Evolutionary conservation across 352 stramenopile genomes (phyloP), one percentile per base, ranked within the genome.

Genomic region (Pythium chondricola): DNA sequence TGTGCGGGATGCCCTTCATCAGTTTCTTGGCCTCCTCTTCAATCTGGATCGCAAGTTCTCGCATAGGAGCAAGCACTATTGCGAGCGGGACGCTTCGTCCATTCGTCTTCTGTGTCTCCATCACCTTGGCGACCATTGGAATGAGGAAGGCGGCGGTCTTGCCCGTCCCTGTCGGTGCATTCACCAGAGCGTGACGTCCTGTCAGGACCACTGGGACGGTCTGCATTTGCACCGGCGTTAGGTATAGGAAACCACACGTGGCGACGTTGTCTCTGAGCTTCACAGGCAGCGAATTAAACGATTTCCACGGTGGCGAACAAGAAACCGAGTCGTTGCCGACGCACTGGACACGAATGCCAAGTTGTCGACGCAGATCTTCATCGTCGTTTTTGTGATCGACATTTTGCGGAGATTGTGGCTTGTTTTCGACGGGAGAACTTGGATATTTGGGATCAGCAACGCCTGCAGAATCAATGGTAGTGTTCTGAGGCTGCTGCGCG

Each of bases 211-310:
- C 76, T 35, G 80, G 80, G 14, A 88, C 67, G 5, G 61, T 69
- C 47, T 88, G 77, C 80, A 88, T 91, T 50, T 91, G 80, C 40
- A 91, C 74, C 3, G 80, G 70, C 30, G 80, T 86, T 6, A 71
- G 74, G 24, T 47, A 61, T 9, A 75, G 50, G 31, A 75, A 70
- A 0, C 58, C 48, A 18, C 69, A 61, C 2, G 16, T 16, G 9
- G 25, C 50, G 22, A 91, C 58, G 43, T 88, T 88, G 1, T 5
- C 26, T 29, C 56, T 18, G 30, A 91, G 43, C 47, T 66, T 24
- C 2, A 54, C 22, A 7, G 65, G 56, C 4, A 55, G 31, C 8
- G 45, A 40, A 33, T 59, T 35, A 20, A 56, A 56, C 20, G 43
- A 47, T 10, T 41, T 31, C 6, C 27, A 44, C n/a, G n/a, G n/a